These are phyloP conservation scores for Ceratobasidium sp. DNA, from an alignment of 1,284 basidiomycete species.

Conservation along the genomic window DNA sequence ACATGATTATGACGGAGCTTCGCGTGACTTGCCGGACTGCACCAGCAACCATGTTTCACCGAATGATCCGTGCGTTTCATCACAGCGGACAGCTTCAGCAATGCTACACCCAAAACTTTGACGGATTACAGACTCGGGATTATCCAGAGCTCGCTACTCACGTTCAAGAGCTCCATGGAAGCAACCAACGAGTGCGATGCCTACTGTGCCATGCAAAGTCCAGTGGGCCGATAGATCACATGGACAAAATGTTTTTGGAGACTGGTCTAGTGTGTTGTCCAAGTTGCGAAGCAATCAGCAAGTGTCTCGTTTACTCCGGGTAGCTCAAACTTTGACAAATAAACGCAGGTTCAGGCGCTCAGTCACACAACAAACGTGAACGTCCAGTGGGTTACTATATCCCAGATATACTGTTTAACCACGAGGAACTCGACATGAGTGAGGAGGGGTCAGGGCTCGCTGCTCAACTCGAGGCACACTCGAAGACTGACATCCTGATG, in stretches of 20 bases:
- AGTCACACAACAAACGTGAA: not conserved
- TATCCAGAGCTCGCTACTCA: not conserved
- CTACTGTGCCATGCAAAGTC: not conserved
- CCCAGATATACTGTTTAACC: not conserved
- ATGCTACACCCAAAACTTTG: slow-evolving; percentile 31
- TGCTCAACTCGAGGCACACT: not conserved
- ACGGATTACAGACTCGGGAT: slow-evolving; percentile 14
- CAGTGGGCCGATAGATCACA: not conserved
- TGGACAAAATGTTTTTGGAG: not conserved
- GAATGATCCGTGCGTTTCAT: not conserved
- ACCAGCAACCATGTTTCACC: not conserved
- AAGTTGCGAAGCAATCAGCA: not conserved
- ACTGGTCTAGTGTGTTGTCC: not conserved
- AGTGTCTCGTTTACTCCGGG: not conserved
- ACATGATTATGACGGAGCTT: not conserved
- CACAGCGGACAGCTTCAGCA: not conserved
- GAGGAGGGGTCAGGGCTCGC: not conserved
- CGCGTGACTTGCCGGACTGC: not conserved
- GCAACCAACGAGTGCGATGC: slow-evolving; percentile 2
- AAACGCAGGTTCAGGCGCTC: not conserved
- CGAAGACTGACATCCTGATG: not conserved
- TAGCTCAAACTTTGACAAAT: not conserved
- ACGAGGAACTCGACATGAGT: slow-evolving; percentile 7
- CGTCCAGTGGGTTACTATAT: slow-evolving; percentile 1
- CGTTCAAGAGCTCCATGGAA: slow-evolving; percentile 12